Percentiles rank a stretch among this genome's conserved stretches.
These are phyloP conservation scores for Aristolochia californica DNA, from an alignment of 164 flowering plant species.

Conservation along the genomic window DNA sequence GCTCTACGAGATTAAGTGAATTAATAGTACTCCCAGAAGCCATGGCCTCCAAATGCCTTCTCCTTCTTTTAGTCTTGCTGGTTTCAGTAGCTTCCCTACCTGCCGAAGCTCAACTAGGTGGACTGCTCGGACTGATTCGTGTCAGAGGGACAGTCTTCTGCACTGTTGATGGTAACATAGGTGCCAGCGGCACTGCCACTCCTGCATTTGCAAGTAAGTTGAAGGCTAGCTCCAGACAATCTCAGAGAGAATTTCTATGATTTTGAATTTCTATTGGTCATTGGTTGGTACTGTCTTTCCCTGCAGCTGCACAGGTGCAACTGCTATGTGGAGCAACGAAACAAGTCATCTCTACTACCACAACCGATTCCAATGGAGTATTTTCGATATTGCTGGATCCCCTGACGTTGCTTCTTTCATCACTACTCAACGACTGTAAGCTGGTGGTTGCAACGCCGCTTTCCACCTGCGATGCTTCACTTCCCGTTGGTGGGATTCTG, in stretches of 20 bases:
- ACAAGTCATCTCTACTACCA: constrained; percentile 29
- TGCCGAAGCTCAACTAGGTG: constrained; percentile 32
- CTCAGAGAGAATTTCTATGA: too few species aligned
- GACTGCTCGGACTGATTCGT: constrained; percentile 21
- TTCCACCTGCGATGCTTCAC: constrained; percentile 33
- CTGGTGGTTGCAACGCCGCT: constrained; percentile 38
- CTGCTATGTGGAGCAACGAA: constrained; percentile 32
- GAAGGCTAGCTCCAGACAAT: too few species aligned
- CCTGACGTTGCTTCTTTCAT: constrained; percentile 19
- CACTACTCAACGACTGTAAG: constrained; percentile 29
- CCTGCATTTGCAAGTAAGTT: constrained; percentile 46
- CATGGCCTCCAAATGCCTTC: constrained; percentile 28
- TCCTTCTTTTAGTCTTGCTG: constrained; percentile 19
- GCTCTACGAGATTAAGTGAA: constrained; percentile 1
- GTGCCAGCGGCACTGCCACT: constrained; percentile 23
- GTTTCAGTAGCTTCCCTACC: constrained; percentile 19
- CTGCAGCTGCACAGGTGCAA: constrained; percentile 53
- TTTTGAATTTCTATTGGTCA: too few species aligned
- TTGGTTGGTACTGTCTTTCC: too few species aligned
- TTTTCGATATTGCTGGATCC: constrained; percentile 46
- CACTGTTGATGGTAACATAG: constrained; percentile 26
- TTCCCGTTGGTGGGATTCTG: constrained; percentile 30
- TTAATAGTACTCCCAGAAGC: neutral
- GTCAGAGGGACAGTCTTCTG: constrained; percentile 43
- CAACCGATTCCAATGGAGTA: constrained; percentile 31